Conservation (phyloP, 345 rosid genomes). For the Chamaenerion angustifolium region DNA sequence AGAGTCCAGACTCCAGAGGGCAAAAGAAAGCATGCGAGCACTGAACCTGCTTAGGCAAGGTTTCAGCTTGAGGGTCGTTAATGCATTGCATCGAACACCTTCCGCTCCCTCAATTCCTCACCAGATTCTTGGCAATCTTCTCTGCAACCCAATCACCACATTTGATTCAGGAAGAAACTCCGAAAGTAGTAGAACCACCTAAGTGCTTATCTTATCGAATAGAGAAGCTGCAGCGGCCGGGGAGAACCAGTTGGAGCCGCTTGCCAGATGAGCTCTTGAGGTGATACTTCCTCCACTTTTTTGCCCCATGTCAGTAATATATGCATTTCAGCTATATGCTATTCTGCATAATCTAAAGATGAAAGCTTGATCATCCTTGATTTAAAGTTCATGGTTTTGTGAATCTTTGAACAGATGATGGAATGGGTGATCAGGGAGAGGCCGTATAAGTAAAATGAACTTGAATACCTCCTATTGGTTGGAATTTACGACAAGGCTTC, state of each 20-base stretch:
- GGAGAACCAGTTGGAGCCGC: conserved; percentile 56
- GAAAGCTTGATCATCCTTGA: not conserved
- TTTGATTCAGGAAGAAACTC: conserved; percentile 4
- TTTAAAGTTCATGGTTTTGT: conserved; percentile 4
- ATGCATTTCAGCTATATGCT: not conserved
- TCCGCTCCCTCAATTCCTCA: conserved; percentile 2
- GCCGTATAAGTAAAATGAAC: conserved; percentile 65
- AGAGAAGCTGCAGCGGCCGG: conserved; percentile 47
- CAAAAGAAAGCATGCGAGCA: not conserved
- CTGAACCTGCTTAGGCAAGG: conserved; percentile 1
- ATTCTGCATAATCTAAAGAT: not conserved
- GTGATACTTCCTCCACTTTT: conserved; percentile 13
- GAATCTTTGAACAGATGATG: conserved; percentile 47
- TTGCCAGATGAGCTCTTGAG: conserved; percentile 79
- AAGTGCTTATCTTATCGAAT: conserved; percentile 61
- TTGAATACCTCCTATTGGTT: conserved; percentile 72
- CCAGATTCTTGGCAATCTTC: conserved; percentile 12
- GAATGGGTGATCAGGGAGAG: conserved; percentile 92
- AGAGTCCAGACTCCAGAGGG: not conserved
- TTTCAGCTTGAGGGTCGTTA: conserved; percentile 12
- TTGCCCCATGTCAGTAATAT: not conserved
- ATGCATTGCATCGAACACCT: conserved; percentile 44
- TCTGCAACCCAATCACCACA: conserved; percentile 17
- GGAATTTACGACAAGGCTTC: conserved; percentile 67
- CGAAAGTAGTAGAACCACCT: conserved; percentile 15